These are phyloP conservation scores for Epichloe coenophiala DNA, from an alignment of 2,329 filamentous ascomycete species.

Conservation along the genomic window DNA sequence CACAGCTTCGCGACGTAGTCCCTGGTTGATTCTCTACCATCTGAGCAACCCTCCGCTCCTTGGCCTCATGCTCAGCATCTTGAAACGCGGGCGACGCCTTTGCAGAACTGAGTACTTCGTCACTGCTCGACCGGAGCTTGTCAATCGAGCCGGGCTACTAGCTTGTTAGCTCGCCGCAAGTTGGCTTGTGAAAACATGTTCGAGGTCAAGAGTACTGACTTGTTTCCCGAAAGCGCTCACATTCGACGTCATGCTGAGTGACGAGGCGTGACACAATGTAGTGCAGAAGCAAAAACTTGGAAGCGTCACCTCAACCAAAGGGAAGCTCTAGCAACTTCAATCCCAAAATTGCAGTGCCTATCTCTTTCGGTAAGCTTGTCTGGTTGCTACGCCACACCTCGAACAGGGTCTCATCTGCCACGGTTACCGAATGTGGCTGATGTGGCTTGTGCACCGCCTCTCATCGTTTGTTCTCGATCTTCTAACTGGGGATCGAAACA, in stretches of 20 bases:
- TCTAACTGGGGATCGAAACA: background rate
- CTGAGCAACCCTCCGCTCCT: conserved; percentile 24
- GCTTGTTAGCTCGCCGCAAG: background rate
- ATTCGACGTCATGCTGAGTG: conserved; percentile 19
- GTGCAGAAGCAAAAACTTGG: background rate
- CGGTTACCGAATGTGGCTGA: background rate
- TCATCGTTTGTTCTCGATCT: background rate
- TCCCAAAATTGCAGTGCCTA: background rate
- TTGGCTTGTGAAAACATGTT: too few species aligned
- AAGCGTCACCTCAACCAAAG: background rate
- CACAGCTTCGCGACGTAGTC: background rate
- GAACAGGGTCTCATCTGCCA: background rate
- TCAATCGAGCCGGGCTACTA: conserved; percentile 21
- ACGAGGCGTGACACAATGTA: background rate
- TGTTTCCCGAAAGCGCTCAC: conserved; percentile 15
- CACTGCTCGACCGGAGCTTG: conserved; percentile 26
- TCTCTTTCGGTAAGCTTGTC: background rate
- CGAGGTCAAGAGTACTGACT: conserved; percentile 12
- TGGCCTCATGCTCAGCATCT: conserved; percentile 25
- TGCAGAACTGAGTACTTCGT: conserved; percentile 25
- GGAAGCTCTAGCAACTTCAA: background rate
- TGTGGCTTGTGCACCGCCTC: background rate
- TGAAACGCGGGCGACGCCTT: conserved; percentile 22
- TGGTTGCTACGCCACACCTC: background rate
- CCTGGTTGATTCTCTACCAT: conserved; percentile 15